Percentiles rank a stretch among this genome's conserved stretches.
phyloP scores from a whole-genome alignment of 306 rosid species.

The Vachellia collinsii region DNA sequence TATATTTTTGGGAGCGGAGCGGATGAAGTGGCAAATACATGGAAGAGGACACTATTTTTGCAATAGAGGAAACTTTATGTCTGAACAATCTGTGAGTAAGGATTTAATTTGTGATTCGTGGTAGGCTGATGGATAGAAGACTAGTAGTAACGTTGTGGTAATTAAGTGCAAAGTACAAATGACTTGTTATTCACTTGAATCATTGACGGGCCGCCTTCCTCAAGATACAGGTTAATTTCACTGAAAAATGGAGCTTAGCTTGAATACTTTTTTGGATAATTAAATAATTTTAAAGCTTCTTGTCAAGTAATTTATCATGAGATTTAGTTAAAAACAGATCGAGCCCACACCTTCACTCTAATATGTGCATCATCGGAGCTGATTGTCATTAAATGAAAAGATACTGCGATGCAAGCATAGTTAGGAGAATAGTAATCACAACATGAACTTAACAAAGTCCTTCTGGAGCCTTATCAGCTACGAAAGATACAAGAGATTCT shows the following conservation, averaged over 20 bases:
- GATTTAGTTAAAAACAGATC: neutral
- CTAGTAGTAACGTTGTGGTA: too few species aligned
- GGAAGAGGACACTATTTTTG: neutral
- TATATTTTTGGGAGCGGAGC: too few species aligned
- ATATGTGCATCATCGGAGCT: neutral
- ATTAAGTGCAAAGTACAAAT: neutral
- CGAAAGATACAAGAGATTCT: neutral
- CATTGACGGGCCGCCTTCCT: neutral
- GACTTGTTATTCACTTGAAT: neutral
- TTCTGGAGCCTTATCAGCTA: neutral
- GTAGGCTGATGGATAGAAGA: too few species aligned
- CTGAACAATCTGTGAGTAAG: neutral
- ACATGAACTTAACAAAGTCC: neutral
- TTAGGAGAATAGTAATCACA: neutral
- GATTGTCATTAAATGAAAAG: neutral
- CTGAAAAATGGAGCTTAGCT: neutral
- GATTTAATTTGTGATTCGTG: neutral
- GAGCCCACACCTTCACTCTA: too few species aligned
- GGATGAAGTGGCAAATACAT: neutral
- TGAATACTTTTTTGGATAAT: neutral
- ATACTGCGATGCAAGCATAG: neutral
- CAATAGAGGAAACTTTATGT: neutral
- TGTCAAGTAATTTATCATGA: neutral
- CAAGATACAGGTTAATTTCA: neutral
- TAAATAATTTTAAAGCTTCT: neutral